A percentile compares a stretch with the other conserved stretches of the same genome.
phyloP scores from a whole-genome alignment of 2,329 filamentous ascomycete species.

The Ceratocystis alfenasii region DNA sequence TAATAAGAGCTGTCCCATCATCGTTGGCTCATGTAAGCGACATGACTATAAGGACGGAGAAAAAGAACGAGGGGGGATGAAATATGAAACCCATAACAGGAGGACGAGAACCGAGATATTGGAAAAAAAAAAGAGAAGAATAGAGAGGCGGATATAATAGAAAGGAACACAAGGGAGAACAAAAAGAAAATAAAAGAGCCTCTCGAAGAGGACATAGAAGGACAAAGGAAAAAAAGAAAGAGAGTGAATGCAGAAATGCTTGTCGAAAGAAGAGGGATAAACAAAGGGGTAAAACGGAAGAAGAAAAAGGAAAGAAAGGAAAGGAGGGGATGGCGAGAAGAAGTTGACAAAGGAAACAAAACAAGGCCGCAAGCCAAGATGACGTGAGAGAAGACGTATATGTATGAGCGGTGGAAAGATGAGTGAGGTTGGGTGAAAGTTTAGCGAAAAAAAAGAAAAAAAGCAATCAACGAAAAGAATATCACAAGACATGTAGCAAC shows the following conservation, averaged over 20 bases:
- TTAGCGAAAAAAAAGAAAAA: background rate
- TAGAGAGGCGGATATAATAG: constrained; percentile 9
- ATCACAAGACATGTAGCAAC: constrained; percentile 6
- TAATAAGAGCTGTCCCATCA: constrained; percentile 7
- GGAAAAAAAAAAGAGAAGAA: background rate
- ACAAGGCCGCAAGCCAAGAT: background rate
- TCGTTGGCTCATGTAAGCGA: constrained; percentile 17
- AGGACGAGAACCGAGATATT: background rate
- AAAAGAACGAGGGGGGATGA: background rate
- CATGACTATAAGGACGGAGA: constrained; percentile 11
- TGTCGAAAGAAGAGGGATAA: background rate
- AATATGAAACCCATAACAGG: background rate
- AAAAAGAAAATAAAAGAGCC: background rate
- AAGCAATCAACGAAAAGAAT: background rate
- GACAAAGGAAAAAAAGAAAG: background rate
- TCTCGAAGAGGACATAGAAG: background rate
- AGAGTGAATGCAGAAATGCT: background rate
- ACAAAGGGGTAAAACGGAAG: background rate
- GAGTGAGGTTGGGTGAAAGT: background rate
- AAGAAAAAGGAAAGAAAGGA: constrained; percentile 8
- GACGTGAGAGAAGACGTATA: background rate
- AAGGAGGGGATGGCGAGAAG: background rate
- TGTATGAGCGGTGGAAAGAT: background rate
- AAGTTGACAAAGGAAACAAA: background rate
- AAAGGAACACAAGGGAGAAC: background rate